Percentiles rank a stretch among this genome's conserved stretches.
Conservation (phyloP, 106 monocot genomes). For the Dendrobium catenatum region DNA sequence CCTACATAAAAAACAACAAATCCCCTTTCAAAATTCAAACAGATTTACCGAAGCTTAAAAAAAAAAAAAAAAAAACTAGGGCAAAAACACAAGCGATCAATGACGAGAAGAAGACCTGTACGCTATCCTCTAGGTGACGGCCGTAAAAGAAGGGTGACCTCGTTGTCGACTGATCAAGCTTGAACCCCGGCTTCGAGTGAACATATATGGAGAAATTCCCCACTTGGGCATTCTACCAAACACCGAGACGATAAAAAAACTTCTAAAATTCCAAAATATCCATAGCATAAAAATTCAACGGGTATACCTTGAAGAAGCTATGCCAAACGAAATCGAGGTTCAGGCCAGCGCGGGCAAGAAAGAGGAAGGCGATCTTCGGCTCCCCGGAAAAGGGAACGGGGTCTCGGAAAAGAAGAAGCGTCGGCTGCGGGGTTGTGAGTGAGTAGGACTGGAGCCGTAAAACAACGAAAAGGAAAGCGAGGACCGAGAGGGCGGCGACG, state of each 20-base stretch:
- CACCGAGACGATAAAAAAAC: conserved; percentile 6
- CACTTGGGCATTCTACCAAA: conserved; percentile 49
- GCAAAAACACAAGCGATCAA: neutral
- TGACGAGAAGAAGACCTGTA: conserved; percentile 35
- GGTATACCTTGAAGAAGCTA: conserved; percentile 57
- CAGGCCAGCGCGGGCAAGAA: conserved; percentile 53
- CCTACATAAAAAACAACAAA: conserved; percentile 35
- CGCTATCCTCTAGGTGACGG: conserved; percentile 53
- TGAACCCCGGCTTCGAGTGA: conserved; percentile 74
- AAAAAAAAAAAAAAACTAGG: conserved; percentile 7
- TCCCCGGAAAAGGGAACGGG: conserved; percentile 18
- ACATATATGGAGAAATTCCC: conserved; percentile 70
- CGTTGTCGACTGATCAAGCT: conserved; percentile 58
- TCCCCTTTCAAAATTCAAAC: neutral
- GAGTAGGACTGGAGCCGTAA: conserved; percentile 22
- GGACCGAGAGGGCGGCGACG: conserved; percentile 17
- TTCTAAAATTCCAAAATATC: neutral
- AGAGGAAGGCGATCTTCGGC: conserved; percentile 86
- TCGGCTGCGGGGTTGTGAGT: neutral
- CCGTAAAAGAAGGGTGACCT: conserved; percentile 59
- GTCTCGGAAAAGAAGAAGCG: neutral
- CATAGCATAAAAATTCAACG: neutral
- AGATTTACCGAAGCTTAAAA: neutral
- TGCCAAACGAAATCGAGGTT: conserved; percentile 96
- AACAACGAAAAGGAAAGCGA: conserved; percentile 35